phyloP scores from a whole-genome alignment of 768 basidiomycete genomes.

The Serendipita vermifera region DNA sequence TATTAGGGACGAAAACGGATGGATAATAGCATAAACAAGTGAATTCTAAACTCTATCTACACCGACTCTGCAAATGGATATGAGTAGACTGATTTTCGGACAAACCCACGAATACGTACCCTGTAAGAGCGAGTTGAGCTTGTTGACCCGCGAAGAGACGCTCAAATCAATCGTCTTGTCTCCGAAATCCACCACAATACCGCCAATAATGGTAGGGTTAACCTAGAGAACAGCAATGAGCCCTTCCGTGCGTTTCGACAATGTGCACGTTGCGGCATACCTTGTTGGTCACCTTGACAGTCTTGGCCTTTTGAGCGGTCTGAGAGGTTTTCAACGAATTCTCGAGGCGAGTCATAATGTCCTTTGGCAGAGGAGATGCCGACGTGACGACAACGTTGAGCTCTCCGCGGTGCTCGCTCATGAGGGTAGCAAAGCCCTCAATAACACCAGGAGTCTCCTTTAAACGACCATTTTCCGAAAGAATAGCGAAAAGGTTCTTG shows the following conservation, averaged over 20 bases:
- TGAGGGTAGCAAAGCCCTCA: conserved; percentile 81
- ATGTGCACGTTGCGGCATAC: conserved; percentile 27
- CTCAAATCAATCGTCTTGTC: conserved; percentile 97
- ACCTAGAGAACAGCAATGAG: conserved; percentile 37
- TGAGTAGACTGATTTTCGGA: too few species aligned
- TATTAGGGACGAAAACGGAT: too few species aligned
- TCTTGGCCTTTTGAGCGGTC: conserved; percentile 75
- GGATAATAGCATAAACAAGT: too few species aligned
- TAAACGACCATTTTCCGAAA: conserved; percentile 88
- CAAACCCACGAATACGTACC: conserved; percentile 37
- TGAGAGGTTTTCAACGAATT: conserved; percentile 73
- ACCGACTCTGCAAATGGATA: conserved; percentile 17
- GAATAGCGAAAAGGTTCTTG: conserved; percentile 78
- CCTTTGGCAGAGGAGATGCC: conserved; percentile 64
- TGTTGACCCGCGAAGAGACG: conserved; percentile 85
- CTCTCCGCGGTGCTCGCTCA: conserved; percentile 83
- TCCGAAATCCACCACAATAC: conserved; percentile 90
- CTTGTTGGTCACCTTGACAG: conserved; percentile 84
- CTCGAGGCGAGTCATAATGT: conserved; percentile 67
- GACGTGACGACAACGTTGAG: conserved; percentile 86
- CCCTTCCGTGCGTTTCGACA: neutral
- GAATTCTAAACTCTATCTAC: conserved; percentile 12
- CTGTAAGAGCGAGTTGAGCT: conserved; percentile 78
- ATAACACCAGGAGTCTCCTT: conserved; percentile 75
- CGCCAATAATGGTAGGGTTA: conserved; percentile 83